Evolutionary conservation across 225 moss, liverwort and hornwort genomes (phyloP).

Genomic region (Thuidium tamariscinum): DNA sequence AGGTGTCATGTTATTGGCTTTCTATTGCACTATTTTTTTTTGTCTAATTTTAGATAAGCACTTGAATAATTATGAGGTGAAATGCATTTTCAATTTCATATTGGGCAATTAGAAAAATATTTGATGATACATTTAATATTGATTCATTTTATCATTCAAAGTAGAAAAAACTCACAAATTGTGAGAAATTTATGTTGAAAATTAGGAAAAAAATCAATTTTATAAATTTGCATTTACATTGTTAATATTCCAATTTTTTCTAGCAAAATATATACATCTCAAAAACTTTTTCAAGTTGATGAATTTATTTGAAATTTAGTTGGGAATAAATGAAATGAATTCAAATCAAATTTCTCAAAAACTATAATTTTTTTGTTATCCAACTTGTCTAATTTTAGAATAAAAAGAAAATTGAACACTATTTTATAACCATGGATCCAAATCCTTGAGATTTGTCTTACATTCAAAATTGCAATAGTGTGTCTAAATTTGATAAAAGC

Average conservation of each 20-base stretch:
- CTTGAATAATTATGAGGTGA: background rate
- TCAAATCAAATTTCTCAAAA: background rate
- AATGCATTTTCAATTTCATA: background rate
- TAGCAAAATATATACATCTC: rapidly evolving
- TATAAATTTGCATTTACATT: rapidly evolving
- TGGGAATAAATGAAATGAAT: background rate
- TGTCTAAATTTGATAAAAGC: background rate
- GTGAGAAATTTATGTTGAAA: background rate
- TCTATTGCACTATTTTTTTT: rapidly evolving
- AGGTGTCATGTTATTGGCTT: background rate
- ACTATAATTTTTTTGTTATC: rapidly evolving
- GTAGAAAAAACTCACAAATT: rapidly evolving
- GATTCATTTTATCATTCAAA: background rate
- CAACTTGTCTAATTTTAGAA: rapidly evolving
- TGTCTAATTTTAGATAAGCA: background rate
- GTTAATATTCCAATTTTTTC: background rate
- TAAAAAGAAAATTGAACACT: background rate
- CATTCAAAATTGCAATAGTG: background rate
- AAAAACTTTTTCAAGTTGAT: background rate
- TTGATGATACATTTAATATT: background rate
- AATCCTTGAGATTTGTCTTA: background rate
- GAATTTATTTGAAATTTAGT: background rate
- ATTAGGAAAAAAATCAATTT: background rate
- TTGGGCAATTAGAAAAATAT: background rate
- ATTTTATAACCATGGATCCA: background rate